These are phyloP conservation scores for Rhododendron henanense DNA, from an alignment of 148 eudicot genomes.

Conservation along the genomic window DNA sequence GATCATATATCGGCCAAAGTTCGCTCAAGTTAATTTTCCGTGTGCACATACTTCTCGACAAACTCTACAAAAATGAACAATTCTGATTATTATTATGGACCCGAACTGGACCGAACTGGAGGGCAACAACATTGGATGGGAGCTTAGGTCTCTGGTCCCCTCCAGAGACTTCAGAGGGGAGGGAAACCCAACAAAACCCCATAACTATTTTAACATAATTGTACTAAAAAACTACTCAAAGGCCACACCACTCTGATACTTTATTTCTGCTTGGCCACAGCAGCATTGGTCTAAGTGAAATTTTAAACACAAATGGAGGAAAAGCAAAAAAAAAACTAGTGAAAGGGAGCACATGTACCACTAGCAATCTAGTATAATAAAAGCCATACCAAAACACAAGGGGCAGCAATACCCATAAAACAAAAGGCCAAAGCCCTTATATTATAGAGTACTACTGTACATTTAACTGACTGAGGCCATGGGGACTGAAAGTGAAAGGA, in stretches of 20 bases:
- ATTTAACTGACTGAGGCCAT: slow-evolving; percentile 5
- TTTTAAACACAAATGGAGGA: slow-evolving; percentile 8
- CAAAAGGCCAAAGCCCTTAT: slow-evolving; percentile 24
- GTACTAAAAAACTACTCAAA: background rate
- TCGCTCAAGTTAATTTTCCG: too few relatives aligned
- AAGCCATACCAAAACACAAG: slow-evolving; percentile 18
- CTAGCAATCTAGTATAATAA: slow-evolving; percentile 8
- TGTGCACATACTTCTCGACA: too few relatives aligned
- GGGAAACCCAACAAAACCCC: background rate
- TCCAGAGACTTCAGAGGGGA: background rate
- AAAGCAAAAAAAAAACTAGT: background rate
- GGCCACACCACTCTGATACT: background rate
- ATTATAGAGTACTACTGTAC: background rate
- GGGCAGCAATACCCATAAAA: slow-evolving; percentile 23
- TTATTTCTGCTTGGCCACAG: slow-evolving; percentile 13
- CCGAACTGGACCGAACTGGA: background rate
- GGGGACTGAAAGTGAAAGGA: slow-evolving; percentile 58
- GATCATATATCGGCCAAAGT: too few relatives aligned
- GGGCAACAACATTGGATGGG: background rate
- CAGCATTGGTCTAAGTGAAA: slow-evolving; percentile 27
- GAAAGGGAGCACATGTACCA: slow-evolving; percentile 12
- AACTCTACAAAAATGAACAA: too few relatives aligned
- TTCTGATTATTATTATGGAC: too few relatives aligned
- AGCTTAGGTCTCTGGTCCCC: background rate
- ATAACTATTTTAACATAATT: background rate